A percentile compares a stretch with the other conserved stretches of the same genome.
phyloP scores from a whole-genome alignment of 177 flowering plant species.

The Vitis hybrid region DNA sequence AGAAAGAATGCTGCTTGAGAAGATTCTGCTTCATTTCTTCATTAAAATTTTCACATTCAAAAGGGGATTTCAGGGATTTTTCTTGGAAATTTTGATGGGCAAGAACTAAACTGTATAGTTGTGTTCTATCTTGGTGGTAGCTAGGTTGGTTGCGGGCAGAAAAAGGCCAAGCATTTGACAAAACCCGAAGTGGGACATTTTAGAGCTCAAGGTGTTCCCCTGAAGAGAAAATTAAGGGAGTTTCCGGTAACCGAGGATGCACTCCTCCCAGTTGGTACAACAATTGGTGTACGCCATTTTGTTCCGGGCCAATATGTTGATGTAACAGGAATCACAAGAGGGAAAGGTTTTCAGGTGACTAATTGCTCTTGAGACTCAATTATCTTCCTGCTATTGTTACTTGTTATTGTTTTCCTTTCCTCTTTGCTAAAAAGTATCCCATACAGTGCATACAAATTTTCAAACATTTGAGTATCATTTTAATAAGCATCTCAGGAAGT shows the following conservation, averaged over 20 bases:
- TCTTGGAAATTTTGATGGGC: neutral
- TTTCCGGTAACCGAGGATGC: constrained; percentile 96
- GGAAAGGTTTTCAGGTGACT: constrained; percentile 93
- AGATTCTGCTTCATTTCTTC: neutral
- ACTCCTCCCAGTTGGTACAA: constrained; percentile 83
- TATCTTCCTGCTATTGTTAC: neutral
- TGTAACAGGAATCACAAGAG: constrained; percentile 79
- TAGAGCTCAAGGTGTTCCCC: constrained; percentile 89
- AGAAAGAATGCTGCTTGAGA: too few species aligned
- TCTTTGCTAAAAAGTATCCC: neutral
- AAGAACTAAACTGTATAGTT: neutral
- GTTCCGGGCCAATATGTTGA: constrained; percentile 96
- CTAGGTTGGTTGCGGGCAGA: constrained; percentile 94
- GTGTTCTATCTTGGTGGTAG: constrained; percentile 33
- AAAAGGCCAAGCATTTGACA: constrained; percentile 87
- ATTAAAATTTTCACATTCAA: neutral
- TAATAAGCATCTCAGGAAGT: too few species aligned
- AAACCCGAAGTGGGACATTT: constrained; percentile 96
- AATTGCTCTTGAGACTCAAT: neutral
- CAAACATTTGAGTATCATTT: too few species aligned
- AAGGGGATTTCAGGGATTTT: neutral
- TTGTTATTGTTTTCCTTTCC: neutral
- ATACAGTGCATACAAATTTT: too few species aligned
- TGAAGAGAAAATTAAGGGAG: constrained; percentile 92
- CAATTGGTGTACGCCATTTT: constrained; percentile 85